Base-by-base conservation (phyloP, 2,329 filamentous ascomycete genomes). In the Claviceps capensis region DNA sequence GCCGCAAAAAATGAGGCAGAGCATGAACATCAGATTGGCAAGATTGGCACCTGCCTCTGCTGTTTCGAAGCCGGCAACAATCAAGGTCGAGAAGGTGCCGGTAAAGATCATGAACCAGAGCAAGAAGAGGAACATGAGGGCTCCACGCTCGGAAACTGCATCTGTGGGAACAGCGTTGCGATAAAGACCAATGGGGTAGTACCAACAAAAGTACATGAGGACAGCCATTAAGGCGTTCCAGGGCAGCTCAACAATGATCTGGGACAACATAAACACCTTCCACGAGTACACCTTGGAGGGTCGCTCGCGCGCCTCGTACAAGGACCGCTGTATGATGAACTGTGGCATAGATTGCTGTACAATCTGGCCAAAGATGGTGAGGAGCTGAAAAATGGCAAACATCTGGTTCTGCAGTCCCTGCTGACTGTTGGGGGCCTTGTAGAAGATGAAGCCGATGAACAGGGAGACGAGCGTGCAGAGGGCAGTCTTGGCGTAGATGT, bases 381-480 rank as follows among this genome's bases (percentile, higher is more conserved):
- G 72, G 52, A 91, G 69, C 76, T 91, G 86, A 75, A 94, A 94
- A 57, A 93, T 85, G 63, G 82, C 78, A 64, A 94, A 94, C 74
- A 91, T 83, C 59, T 90, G 85, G 69, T 93, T 90, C 67, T 91
- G 86, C 13, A 94, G 73, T 50, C 88, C 88, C 62, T 89, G 85
- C 43, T 84, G 77, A 9, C 79, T 82, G 68, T 83, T 83, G 34
- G 81, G 79, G 1, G 85, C 81, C 42, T 80, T 76, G 74, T 79
- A 87, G 69, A 93, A 89, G 50, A 85, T 83, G 65, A 90, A 88
- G 34, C 87, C 88, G 60, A 93, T 86, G 65, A 91, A 94, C 13
- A 94, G 75, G 4, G 83, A 70, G 37, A 78, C 70, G 16, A 82
- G 67, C 23, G 77, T 69, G 63, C 83, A 88, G 17, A 94, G 81